Evolutionary conservation across 306 rosid genomes (phyloP).

Genomic region (Ochetophila trinervis): DNA sequence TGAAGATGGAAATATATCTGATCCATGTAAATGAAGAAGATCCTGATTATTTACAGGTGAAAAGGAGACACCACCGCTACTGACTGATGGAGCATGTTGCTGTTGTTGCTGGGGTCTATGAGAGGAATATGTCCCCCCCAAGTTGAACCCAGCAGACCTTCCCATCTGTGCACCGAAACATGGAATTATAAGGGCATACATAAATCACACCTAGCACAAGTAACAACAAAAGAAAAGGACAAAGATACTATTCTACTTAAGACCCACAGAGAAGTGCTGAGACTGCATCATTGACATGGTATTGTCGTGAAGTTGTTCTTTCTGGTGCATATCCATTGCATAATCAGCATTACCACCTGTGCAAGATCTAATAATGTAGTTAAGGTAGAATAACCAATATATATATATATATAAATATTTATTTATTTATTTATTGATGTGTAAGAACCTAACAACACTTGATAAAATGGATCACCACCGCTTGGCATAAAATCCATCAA

Average conservation of each 20-base stretch:
- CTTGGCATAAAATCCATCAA: background rate
- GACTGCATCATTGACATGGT: conserved; percentile 88
- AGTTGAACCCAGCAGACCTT: conserved; percentile 80
- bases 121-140: conserved; percentile 76
- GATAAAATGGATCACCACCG: background rate
- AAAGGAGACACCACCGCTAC: conserved; percentile 74
- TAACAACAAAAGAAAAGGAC: background rate
- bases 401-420: too few relatives aligned
- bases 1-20: conserved; percentile 83
- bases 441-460: background rate
- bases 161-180: conserved; percentile 68
- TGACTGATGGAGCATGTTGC: conserved; percentile 82
- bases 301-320: conserved; percentile 92
- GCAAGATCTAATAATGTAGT: conserved; percentile 33
- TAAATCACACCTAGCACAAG: background rate
- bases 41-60: conserved; percentile 89
- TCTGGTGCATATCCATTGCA: conserved; percentile 93
- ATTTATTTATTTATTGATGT: too few relatives aligned
- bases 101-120: conserved; percentile 88
- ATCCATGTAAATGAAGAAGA: conserved; percentile 85
- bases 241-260: conserved; percentile 1
- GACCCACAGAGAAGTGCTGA: conserved; percentile 89
- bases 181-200: conserved; percentile 19
- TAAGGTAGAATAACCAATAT: conserved; percentile 6
- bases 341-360: conserved; percentile 83